Percentiles rank a stretch among this genome's conserved stretches.
These are phyloP conservation scores for Diaporthe amygdali DNA, from an alignment of 2,329 filamentous ascomycete genomes.

Conservation along the genomic window DNA sequence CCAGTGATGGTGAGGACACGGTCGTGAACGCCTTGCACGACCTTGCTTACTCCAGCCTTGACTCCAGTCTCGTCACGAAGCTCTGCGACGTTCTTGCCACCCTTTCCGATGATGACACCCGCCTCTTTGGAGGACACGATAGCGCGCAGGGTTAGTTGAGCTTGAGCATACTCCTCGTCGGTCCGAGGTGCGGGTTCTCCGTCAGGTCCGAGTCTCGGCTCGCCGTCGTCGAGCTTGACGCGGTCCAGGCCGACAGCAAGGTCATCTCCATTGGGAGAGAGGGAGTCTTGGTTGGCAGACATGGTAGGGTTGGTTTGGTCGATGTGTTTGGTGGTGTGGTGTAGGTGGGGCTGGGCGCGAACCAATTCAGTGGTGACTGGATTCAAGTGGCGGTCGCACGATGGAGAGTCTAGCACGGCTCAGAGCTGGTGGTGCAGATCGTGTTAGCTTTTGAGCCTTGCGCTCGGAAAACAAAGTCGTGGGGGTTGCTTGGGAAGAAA, in stretches of 20 bases:
- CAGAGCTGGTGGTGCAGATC: constrained; percentile 21
- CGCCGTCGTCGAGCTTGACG: constrained; percentile 68
- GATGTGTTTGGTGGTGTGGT: not conserved
- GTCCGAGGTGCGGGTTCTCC: constrained; percentile 85
- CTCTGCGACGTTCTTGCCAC: constrained; percentile 97
- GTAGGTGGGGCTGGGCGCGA: not conserved
- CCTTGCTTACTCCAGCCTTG: constrained; percentile 98
- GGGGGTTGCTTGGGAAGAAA: not conserved
- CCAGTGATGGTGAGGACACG: constrained; percentile 96
- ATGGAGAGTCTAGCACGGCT: not conserved
- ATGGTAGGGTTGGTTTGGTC: constrained; percentile 46
- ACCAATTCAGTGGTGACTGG: not conserved
- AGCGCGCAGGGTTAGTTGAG: constrained; percentile 91
- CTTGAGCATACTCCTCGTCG: constrained; percentile 94
- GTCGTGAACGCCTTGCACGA: constrained; percentile 96
- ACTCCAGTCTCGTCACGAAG: constrained; percentile 97
- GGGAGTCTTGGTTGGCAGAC: constrained; percentile 66
- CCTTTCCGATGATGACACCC: constrained; percentile 98
- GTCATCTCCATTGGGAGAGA: constrained; percentile 64
- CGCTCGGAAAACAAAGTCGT: not conserved
- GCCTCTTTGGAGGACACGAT: constrained; percentile 99
- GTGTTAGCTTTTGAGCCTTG: constrained; percentile 2
- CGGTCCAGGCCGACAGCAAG: constrained; percentile 67
- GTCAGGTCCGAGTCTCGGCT: constrained; percentile 68
- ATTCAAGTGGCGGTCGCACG: constrained; percentile 18